Conservation (phyloP, 805 yeast species). For the Candida quercuum region DNA sequence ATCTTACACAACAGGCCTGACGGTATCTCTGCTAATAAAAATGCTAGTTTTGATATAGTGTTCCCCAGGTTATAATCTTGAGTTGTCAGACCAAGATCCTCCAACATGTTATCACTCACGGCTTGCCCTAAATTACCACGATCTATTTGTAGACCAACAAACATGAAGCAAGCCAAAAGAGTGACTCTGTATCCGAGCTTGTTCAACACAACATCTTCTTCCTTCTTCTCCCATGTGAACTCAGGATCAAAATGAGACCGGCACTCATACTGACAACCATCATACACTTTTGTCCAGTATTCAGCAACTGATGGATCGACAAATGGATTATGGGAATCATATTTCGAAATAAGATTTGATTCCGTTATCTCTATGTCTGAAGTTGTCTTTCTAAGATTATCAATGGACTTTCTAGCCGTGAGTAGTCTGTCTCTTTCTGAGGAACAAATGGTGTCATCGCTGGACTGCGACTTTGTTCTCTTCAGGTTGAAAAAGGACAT, state of each 20-base stretch:
- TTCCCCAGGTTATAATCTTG: slow-evolving; percentile 55
- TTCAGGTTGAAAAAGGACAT: not conserved
- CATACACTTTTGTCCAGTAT: slow-evolving; percentile 40
- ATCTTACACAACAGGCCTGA: slow-evolving; percentile 57
- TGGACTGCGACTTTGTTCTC: not conserved
- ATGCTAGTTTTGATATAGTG: slow-evolving; percentile 40
- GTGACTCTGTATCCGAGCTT: slow-evolving; percentile 52
- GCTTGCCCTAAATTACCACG: slow-evolving; percentile 55
- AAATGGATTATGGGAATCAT: slow-evolving; percentile 9
- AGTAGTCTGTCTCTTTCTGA: not conserved
- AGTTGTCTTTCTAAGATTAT: not conserved
- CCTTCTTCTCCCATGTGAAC: slow-evolving; percentile 46
- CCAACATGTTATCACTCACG: slow-evolving; percentile 48
- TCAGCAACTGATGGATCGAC: slow-evolving; percentile 40
- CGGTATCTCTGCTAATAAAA: slow-evolving; percentile 59
- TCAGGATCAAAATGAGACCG: slow-evolving; percentile 50
- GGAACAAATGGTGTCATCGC: not conserved
- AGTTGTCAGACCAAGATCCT: slow-evolving; percentile 46
- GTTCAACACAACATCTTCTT: slow-evolving; percentile 41
- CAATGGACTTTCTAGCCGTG: not conserved
- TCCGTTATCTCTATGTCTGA: not conserved
- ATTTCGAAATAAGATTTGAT: not conserved
- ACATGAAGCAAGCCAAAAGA: slow-evolving; percentile 52
- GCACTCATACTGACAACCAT: slow-evolving; percentile 46
- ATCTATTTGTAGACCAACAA: slow-evolving; percentile 51